Evolutionary conservation across 176 grass and related monocot species (phyloP).

Genomic region (Olyra latifolia): DNA sequence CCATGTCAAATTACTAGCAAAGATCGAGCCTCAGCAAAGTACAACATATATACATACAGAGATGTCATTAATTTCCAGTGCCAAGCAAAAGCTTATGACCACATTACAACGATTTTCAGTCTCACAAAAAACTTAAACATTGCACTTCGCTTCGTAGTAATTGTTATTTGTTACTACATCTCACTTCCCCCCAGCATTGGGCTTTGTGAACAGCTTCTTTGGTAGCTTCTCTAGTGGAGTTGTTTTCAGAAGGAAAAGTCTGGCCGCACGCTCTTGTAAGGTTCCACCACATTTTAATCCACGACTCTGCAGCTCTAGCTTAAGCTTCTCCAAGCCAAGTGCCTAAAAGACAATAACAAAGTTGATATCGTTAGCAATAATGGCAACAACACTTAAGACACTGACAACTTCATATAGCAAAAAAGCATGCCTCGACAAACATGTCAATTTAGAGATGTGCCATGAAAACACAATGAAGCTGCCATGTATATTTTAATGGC

Average conservation of each 20-base stretch:
- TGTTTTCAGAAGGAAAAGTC: slow-evolving; percentile 95
- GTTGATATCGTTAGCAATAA: not conserved
- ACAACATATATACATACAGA: slow-evolving; percentile 29
- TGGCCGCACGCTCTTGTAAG: slow-evolving; percentile 74
- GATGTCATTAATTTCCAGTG: slow-evolving; percentile 14
- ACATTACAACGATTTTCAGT: slow-evolving; percentile 28
- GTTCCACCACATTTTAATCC: slow-evolving; percentile 92
- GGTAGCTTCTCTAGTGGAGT: slow-evolving; percentile 84
- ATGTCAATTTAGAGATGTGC: no score
- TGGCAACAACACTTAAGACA: not conserved
- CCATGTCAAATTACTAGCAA: not conserved
- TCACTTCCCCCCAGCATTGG: slow-evolving; percentile 36
- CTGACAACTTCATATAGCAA: not conserved
- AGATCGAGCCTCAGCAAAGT: not conserved
- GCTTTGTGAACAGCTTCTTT: slow-evolving; percentile 80
- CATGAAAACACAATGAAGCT: no score
- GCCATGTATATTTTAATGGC: no score
- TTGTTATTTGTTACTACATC: slow-evolving; percentile 3
- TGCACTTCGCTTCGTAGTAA: slow-evolving; percentile 3
- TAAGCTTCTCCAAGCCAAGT: slow-evolving; percentile 85
- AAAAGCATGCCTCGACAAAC: no score
- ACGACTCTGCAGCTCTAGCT: slow-evolving; percentile 61
- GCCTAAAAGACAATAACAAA: slow-evolving; percentile 37
- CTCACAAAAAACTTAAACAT: not conserved
- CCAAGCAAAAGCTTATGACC: slow-evolving; percentile 15